Conservation (phyloP, 495 filamentous ascomycete genomes). For the Annulohypoxylon maeteangense region DNA sequence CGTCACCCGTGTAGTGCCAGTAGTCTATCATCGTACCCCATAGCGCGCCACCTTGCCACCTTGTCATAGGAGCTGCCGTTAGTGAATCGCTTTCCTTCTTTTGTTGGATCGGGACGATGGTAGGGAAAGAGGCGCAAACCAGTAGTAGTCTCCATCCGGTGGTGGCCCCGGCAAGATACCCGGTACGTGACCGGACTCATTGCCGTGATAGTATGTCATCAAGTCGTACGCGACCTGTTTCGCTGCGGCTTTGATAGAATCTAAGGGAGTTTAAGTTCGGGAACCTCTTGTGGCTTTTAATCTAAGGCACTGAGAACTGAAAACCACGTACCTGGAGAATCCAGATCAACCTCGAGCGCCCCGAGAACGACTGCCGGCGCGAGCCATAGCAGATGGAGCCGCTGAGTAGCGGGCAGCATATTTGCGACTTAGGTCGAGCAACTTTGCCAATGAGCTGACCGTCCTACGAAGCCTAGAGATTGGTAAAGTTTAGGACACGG, state of each 20-base stretch:
- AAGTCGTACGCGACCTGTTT: slow-evolving; percentile 69
- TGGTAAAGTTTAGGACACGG: slow-evolving; percentile 6
- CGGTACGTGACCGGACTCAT: slow-evolving; percentile 67
- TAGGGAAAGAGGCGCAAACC: slow-evolving; percentile 38
- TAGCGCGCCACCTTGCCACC: slow-evolving; percentile 78
- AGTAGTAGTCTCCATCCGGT: slow-evolving; percentile 63
- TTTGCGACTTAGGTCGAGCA: slow-evolving; percentile 4
- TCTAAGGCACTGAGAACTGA: background rate
- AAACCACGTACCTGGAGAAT: slow-evolving; percentile 36
- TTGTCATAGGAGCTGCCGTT: slow-evolving; percentile 19
- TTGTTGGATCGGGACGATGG: slow-evolving; percentile 1
- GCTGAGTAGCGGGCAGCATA: slow-evolving; percentile 22
- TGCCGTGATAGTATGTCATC: slow-evolving; percentile 72
- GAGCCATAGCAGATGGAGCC: slow-evolving; percentile 38
- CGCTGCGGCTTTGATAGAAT: slow-evolving; percentile 67
- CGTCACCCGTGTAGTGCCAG: slow-evolving; percentile 79
- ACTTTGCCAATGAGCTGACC: slow-evolving; percentile 7
- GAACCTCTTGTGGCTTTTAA: background rate
- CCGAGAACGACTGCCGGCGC: slow-evolving; percentile 42
- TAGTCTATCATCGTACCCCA: slow-evolving; percentile 82
- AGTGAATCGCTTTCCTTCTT: slow-evolving; percentile 48
- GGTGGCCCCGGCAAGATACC: slow-evolving; percentile 71
- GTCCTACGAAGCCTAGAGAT: background rate
- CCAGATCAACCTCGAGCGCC: slow-evolving; percentile 45
- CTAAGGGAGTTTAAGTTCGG: slow-evolving; percentile 44